Percentiles rank a stretch among this genome's conserved stretches.
phyloP scores from a whole-genome alignment of 1,139 yeast genomes.

The Geotrichum bryndzae region DNA sequence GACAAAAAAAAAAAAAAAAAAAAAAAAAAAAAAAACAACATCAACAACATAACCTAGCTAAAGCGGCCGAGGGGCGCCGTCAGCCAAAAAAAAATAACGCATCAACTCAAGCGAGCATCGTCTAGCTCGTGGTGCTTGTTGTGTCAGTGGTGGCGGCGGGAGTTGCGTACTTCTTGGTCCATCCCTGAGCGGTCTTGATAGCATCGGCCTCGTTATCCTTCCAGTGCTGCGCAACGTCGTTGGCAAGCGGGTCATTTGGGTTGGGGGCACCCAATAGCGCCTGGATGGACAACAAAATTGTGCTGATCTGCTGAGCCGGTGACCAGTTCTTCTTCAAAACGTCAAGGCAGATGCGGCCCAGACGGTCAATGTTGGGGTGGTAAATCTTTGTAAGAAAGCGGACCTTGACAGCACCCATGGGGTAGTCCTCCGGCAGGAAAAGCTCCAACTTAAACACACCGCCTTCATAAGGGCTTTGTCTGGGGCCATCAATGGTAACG shows the following conservation, averaged over 20 bases:
- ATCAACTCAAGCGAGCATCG: neutral
- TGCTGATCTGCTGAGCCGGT: constrained; percentile 95
- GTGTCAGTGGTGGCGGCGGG: neutral
- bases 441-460: constrained; percentile 74
- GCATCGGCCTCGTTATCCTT: constrained; percentile 78
- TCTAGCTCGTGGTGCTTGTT: neutral
- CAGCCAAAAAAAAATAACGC: neutral
- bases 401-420: constrained; percentile 91
- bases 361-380: constrained; percentile 92
- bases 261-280: constrained; percentile 94
- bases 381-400: constrained; percentile 87
- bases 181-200: constrained; percentile 73
- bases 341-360: constrained; percentile 92
- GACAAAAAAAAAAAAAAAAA: too few species aligned
- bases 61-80: neutral
- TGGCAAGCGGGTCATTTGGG: constrained; percentile 97
- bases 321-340: constrained; percentile 87
- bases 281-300: constrained; percentile 86
- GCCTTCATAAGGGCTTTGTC: constrained; percentile 72
- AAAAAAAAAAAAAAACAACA: too few species aligned
- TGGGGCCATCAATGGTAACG: constrained; percentile 85
- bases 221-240: constrained; percentile 97
- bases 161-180: constrained; percentile 69
- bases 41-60: neutral
- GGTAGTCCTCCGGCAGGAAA: constrained; percentile 83